Conservation (phyloP, 2,329 filamentous ascomycete species). For the Zasmidium citrigriseum region DNA sequence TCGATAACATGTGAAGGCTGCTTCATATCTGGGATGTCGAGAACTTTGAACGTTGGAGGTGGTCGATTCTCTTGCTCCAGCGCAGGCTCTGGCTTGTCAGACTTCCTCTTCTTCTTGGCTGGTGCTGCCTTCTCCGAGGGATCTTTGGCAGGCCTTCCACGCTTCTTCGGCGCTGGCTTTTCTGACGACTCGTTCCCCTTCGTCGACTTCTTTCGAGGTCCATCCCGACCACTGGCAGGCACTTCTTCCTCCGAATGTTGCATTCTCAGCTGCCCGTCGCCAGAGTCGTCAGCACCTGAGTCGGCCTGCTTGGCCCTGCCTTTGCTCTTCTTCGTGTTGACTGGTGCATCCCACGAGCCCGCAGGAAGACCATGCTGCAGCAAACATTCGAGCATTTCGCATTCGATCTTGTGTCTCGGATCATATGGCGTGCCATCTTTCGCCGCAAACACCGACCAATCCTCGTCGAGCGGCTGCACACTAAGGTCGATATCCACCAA, state of each 20-base stretch:
- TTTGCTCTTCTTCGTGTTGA: background rate
- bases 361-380: slow-evolving; percentile 33
- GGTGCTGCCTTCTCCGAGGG: background rate
- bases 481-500: slow-evolving; percentile 31
- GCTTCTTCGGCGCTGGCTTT: background rate
- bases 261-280: too few species aligned
- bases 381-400: slow-evolving; percentile 38
- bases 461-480: slow-evolving; percentile 23
- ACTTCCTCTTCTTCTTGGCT: slow-evolving; percentile 1
- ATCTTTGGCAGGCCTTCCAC: background rate
- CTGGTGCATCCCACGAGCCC: slow-evolving; percentile 12
- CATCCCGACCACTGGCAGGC: background rate
- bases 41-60: slow-evolving; percentile 4
- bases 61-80: slow-evolving; percentile 1
- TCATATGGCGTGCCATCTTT: slow-evolving; percentile 37
- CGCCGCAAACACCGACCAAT: slow-evolving; percentile 32
- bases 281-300: too few species aligned
- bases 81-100: background rate
- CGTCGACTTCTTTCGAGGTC: background rate
- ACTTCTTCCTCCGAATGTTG: too few species aligned
- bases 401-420: slow-evolving; percentile 35
- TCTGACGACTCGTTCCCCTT: background rate
- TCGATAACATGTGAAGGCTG: slow-evolving; percentile 8
- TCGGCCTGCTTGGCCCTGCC: background rate
- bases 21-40: slow-evolving; percentile 1